Evolutionary conservation across 169 alveolate species (phyloP).

Genomic region (Babesia ovis): DNA sequence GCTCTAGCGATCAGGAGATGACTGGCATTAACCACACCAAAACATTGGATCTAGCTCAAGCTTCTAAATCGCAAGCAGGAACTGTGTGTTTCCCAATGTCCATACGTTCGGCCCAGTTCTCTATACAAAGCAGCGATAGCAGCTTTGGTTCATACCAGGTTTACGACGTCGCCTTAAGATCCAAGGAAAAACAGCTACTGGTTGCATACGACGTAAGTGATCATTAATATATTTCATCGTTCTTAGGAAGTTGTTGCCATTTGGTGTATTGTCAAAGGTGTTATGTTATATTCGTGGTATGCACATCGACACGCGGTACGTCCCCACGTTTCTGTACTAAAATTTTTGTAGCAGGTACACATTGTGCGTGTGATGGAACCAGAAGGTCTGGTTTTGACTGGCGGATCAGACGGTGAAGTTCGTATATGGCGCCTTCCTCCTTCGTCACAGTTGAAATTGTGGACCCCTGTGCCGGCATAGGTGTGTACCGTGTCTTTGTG

Average conservation of each 20-base stretch:
- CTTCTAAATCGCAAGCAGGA: background rate
- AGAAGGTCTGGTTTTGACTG: slow-evolving; percentile 48
- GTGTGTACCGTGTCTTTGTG: background rate
- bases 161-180: slow-evolving; percentile 30
- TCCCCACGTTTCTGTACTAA: background rate
- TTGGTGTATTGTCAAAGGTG: slow-evolving; percentile 64
- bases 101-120: slow-evolving; percentile 65
- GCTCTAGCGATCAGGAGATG: slow-evolving; percentile 6
- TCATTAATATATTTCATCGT: background rate
- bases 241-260: slow-evolving; percentile 63
- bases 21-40: background rate
- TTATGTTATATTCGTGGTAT: slow-evolving; percentile 62
- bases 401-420: slow-evolving; percentile 68
- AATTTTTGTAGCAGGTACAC: slow-evolving; percentile 55
- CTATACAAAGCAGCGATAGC: slow-evolving; percentile 27
- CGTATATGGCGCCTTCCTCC: slow-evolving; percentile 60
- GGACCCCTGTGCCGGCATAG: slow-evolving; percentile 15
- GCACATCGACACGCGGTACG: slow-evolving; percentile 68
- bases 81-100: slow-evolving; percentile 41
- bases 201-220: slow-evolving; percentile 61
- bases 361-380: slow-evolving; percentile 32
- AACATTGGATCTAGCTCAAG: background rate
- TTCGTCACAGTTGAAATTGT: slow-evolving; percentile 10
- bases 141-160: slow-evolving; percentile 38
- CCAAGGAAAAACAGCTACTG: slow-evolving; percentile 44